Evolutionary conservation across 805 yeast genomes (phyloP).

Genomic region (Scheffersomyces stipitis): DNA sequence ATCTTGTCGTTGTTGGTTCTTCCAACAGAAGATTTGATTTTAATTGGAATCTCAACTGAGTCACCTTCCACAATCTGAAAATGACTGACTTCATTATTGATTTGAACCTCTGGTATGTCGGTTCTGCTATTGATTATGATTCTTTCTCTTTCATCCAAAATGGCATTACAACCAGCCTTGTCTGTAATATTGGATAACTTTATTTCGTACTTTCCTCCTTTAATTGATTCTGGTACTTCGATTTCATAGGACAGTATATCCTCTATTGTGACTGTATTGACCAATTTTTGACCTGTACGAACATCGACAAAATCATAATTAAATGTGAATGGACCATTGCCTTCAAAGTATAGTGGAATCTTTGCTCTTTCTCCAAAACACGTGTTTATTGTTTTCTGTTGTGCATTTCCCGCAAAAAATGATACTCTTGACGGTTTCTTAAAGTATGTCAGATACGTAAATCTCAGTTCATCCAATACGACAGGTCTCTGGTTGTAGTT

Average conservation of each 20-base stretch:
- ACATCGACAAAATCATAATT: constrained; percentile 65
- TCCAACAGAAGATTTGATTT: constrained; percentile 34
- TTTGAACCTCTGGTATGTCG: constrained; percentile 55
- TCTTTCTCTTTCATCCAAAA: constrained; percentile 56
- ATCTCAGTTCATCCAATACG: constrained; percentile 33
- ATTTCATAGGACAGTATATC: constrained; percentile 42
- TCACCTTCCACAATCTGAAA: constrained; percentile 62
- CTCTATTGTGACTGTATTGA: constrained; percentile 31
- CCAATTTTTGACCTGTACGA: constrained; percentile 16
- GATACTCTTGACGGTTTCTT: constrained; percentile 59
- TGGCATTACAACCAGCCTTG: constrained; percentile 76
- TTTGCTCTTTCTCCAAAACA: constrained; percentile 30
- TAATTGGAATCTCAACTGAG: constrained; percentile 53
- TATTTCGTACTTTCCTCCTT: constrained; percentile 75
- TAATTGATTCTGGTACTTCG: constrained; percentile 51
- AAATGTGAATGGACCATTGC: constrained; percentile 76
- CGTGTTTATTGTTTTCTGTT: constrained; percentile 17
- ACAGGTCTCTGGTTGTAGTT: constrained; percentile 52
- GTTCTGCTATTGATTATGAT: constrained; percentile 62
- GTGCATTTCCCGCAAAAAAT: constrained; percentile 19
- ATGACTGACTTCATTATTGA: constrained; percentile 7
- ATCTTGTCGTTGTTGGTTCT: constrained; percentile 27
- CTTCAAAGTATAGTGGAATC: constrained; percentile 64
- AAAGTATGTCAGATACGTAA: constrained; percentile 67
- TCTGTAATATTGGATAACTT: constrained; percentile 68